Evolutionary conservation across 371 early-diverging fungal species (phyloP).

Genomic region (Entomophthora muscae): DNA sequence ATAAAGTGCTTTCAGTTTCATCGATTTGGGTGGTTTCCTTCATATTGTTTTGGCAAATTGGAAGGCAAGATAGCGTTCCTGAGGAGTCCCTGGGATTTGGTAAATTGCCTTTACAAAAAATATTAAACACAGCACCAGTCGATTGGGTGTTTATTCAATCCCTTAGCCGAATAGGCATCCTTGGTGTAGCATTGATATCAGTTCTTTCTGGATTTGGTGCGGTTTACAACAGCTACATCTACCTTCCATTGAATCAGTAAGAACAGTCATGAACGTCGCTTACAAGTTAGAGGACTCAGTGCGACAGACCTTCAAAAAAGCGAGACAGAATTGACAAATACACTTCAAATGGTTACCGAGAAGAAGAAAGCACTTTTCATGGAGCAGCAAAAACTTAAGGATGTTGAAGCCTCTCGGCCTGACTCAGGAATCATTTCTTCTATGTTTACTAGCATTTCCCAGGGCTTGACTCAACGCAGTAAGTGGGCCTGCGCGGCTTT

Average conservation of each 20-base stretch:
- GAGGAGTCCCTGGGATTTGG: not conserved
- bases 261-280: not conserved
- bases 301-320: not conserved
- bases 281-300: not conserved
- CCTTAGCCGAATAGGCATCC: constrained; percentile 61
- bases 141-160: not conserved
- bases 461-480: not conserved
- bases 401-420: constrained; percentile 15
- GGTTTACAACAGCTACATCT: constrained; percentile 68
- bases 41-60: constrained; percentile 9
- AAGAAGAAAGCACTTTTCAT: constrained; percentile 34
- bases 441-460: not conserved
- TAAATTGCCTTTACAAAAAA: not conserved
- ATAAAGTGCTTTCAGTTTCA: not conserved
- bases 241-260: constrained; percentile 30
- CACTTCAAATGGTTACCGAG: constrained; percentile 36
- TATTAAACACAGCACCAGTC: not conserved
- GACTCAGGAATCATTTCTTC: not conserved
- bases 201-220: constrained; percentile 89
- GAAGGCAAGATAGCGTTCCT: constrained; percentile 34
- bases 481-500: not conserved
- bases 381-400: constrained; percentile 33
- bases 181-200: constrained; percentile 85
- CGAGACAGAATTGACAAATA: constrained; percentile 23
- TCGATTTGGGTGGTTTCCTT: constrained; percentile 11